Conservation (phyloP, 2,329 filamentous ascomycete species). For the Delphinella strobiligena region DNA sequence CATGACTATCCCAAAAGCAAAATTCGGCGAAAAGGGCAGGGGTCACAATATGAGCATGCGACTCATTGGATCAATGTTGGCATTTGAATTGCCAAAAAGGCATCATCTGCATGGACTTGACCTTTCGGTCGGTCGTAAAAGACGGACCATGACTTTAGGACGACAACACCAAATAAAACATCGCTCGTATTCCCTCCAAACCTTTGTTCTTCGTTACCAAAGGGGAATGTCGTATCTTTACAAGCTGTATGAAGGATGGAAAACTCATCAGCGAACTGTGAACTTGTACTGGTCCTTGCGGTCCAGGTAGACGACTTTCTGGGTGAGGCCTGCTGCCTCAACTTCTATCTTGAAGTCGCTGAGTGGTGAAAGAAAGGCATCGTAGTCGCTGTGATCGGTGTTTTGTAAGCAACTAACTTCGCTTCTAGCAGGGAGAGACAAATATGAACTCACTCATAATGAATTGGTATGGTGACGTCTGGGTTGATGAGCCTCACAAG, state of each 20-base stretch:
- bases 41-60: too few species aligned
- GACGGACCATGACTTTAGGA: too few species aligned
- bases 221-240: not conserved
- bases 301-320: constrained; percentile 50
- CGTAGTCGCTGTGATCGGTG: constrained; percentile 38
- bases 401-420: not conserved
- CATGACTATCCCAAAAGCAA: not conserved
- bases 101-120: too few species aligned
- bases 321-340: constrained; percentile 35
- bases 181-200: not conserved
- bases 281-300: constrained; percentile 47
- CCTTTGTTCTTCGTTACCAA: not conserved
- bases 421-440: not conserved
- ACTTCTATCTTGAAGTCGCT: constrained; percentile 48
- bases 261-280: constrained; percentile 22
- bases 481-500: constrained; percentile 48
- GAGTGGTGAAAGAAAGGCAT: constrained; percentile 48
- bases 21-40: not conserved
- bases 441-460: constrained; percentile 43
- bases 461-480: constrained; percentile 51
- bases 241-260: not conserved
- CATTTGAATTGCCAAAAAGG: not conserved
- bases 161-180: not conserved
- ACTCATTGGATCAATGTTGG: not conserved
- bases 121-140: too few species aligned